Evolutionary conservation across 768 basidiomycete genomes (phyloP).

Genomic region (Chiua virens): DNA sequence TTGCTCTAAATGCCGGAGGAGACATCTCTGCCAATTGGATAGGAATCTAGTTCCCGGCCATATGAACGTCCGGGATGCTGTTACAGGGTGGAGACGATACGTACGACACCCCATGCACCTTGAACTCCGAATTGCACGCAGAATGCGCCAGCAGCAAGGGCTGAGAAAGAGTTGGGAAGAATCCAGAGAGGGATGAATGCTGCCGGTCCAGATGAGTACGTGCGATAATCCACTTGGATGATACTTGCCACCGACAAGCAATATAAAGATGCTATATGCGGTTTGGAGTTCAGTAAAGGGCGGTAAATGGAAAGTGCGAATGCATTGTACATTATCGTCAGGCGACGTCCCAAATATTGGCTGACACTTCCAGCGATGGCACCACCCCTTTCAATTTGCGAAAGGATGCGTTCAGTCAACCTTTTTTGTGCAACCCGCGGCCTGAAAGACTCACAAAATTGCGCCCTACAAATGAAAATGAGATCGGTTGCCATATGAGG

Average conservation of each 20-base stretch:
- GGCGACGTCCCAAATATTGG: constrained; percentile 79
- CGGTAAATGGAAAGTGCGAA: neutral
- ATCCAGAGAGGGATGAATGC: constrained; percentile 83
- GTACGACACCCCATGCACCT: constrained; percentile 85
- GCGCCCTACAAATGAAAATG: constrained; percentile 36
- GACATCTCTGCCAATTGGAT: constrained; percentile 84
- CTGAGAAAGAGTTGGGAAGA: constrained; percentile 64
- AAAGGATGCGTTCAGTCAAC: neutral
- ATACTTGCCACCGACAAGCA: constrained; percentile 27
- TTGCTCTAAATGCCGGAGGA: constrained; percentile 85
- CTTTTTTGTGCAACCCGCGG: neutral
- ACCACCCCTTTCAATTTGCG: constrained; percentile 57
- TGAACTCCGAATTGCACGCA: constrained; percentile 87
- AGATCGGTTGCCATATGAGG: neutral
- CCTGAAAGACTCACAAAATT: constrained; percentile 35
- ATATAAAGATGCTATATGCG: constrained; percentile 20
- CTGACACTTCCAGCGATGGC: constrained; percentile 67
- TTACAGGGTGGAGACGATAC: constrained; percentile 20
- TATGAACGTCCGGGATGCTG: neutral
- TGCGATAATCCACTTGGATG: neutral
- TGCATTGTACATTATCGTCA: constrained; percentile 59
- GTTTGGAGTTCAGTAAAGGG: neutral
- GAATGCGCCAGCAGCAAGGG: constrained; percentile 81
- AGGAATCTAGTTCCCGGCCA: constrained; percentile 44
- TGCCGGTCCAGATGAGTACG: constrained; percentile 1